Conservation (phyloP, 2,329 filamentous ascomycete genomes). For the Penicillium brevicompactum region DNA sequence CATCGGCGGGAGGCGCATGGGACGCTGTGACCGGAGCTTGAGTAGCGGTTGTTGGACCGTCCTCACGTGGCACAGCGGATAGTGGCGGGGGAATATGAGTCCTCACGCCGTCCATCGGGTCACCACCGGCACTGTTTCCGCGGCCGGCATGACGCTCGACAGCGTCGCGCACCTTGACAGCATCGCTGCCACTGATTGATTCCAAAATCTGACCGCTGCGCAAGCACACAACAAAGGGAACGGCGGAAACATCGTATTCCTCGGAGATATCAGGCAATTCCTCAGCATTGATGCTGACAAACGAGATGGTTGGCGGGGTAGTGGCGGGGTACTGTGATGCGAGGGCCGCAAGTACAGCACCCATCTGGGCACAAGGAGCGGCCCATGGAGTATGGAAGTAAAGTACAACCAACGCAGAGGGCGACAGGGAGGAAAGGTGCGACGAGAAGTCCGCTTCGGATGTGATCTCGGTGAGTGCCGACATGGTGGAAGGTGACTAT, state of each 20-base stretch:
- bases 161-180: constrained; percentile 77
- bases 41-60: constrained; percentile 32
- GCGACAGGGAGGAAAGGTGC: constrained; percentile 65
- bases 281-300: constrained; percentile 92
- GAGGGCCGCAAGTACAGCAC: constrained; percentile 78
- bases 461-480: constrained; percentile 75
- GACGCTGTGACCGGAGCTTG: constrained; percentile 26
- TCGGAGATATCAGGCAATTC: constrained; percentile 91
- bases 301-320: constrained; percentile 69
- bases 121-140: constrained; percentile 30
- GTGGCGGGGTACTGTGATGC: constrained; percentile 79
- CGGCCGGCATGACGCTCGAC: constrained; percentile 77
- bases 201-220: constrained; percentile 76
- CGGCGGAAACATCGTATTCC: constrained; percentile 88
- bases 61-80: constrained; percentile 41
- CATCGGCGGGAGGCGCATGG: constrained; percentile 24
- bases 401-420: constrained; percentile 75
- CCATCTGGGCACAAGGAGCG: constrained; percentile 93
- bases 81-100: constrained; percentile 44
- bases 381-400: constrained; percentile 98
- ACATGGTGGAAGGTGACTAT: constrained; percentile 58
- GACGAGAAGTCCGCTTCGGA: constrained; percentile 72
- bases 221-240: constrained; percentile 86
- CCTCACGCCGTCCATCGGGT: constrained; percentile 30
- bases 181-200: constrained; percentile 86